Base-by-base conservation (phyloP, 192 early-diverging fungal genomes). In the Podila epicladia region DNA sequence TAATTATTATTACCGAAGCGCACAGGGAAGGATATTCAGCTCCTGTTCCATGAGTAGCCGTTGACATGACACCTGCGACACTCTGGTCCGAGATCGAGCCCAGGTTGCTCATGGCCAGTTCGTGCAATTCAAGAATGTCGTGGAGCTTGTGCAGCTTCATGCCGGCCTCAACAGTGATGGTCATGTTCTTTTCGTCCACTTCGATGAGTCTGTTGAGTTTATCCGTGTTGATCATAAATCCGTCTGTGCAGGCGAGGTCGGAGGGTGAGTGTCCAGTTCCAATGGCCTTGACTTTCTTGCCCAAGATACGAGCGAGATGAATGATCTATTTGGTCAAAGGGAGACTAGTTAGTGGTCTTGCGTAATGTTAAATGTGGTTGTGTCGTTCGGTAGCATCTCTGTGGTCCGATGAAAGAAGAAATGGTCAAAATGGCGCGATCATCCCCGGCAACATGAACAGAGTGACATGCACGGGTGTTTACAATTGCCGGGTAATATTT, bases 211-310 rank as follows among this genome's bases (percentile, higher is more conserved):
- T 55, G 78, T 89, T 80, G 76, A 94, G 77, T 35, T 88, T 86
- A 82, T 92, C 88, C 78, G 92, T 89, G 67, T 89, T 92, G 66
- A 94, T 84, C 87, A 92, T 89, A 66, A 89, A 87, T 28, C 85
- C 87, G 59, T 85, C 72, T 17, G 90, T 89, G 73, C 89, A 92
- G 1, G 92, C 91, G 15, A 94, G 50, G 64, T 94, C 93, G 1
- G 92, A 94, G 20, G 92, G 92, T 26, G 92, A 94, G 73, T 94
- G 92, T 1, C 91, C 92, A 26, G 90, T 85, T 1, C 93, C 93
- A 38, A 93, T 80, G 4, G 89, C 87, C 70, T 91, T 92, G 71
- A 94, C 82, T 15, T 55, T 49, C 45, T 91, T 84, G 3, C 85
- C 69, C 41, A 84, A 72, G 9, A 68, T 32, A 13, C 71, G 59